Percentiles rank a stretch among this genome's conserved stretches.
Evolutionary conservation across 345 rosid genomes (phyloP).

Genomic region (Zanthoxylum bungeanum): DNA sequence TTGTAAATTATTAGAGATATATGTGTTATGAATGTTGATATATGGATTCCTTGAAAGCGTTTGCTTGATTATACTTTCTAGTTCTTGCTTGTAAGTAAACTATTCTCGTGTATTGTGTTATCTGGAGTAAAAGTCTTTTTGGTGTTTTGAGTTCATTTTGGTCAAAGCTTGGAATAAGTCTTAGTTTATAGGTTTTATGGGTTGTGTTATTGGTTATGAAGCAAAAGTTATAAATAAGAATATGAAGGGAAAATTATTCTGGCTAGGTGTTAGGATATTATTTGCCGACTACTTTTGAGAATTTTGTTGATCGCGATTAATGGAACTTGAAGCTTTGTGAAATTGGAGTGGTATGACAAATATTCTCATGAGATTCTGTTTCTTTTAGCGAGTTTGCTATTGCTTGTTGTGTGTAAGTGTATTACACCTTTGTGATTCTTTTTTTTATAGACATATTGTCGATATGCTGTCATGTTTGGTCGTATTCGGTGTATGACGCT

Average conservation of each 20-base stretch:
- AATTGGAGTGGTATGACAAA: background rate
- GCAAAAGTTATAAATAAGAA: background rate
- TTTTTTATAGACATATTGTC: background rate
- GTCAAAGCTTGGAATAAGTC: background rate
- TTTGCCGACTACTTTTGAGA: background rate
- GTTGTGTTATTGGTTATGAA: background rate
- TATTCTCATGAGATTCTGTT: background rate
- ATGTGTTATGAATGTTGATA: background rate
- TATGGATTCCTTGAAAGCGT: background rate
- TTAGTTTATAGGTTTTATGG: background rate
- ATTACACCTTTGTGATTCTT: conserved; percentile 2
- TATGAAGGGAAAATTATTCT: background rate
- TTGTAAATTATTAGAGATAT: background rate
- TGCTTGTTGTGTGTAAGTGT: background rate
- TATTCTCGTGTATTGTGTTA: background rate
- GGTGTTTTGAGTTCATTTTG: background rate
- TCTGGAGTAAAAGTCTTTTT: background rate
- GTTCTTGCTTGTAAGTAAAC: background rate
- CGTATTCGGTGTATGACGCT: background rate
- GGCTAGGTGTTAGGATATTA: background rate
- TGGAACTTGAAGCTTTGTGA: background rate
- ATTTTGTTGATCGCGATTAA: background rate
- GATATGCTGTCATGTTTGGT: background rate
- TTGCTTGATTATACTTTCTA: background rate
- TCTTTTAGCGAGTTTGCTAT: conserved; percentile 6